Evolutionary conservation across 1,284 basidiomycete species (phyloP), one percentile per base, ranked within the genome.

Genomic region (Ganoderma multipileum): DNA sequence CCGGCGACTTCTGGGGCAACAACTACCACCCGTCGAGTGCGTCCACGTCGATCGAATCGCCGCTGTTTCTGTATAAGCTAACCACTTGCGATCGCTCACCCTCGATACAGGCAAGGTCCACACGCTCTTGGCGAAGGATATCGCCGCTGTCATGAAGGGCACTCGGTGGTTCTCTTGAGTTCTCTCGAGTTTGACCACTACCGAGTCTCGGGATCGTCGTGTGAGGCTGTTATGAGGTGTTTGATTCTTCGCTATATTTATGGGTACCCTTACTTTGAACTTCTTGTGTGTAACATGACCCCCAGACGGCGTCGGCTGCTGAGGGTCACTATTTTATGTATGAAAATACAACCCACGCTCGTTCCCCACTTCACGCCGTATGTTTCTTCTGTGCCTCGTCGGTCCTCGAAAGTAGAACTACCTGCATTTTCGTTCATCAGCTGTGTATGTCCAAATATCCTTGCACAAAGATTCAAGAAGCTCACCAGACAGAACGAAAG

Each of bases 1-100:
- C 82, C 9, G 82, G 81, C 23, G 80, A 84, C 68, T 89, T 89
- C 82, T 89, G 87, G 88, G 85, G 84, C 1, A 72, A 72, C 67
- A 70, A 72, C 65, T 70, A 67, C 61, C 71, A 72, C 23, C 68
- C 67, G 36, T 69, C 65, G 9, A 72, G 68, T 62, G 28, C 50
- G 50, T 61, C 23, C 9, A n/a, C 47, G 16, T 33, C 16, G 63
- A 38, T 11, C 18, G 30, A 30, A 39, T 33, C 9, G 9, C 60
- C 12, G 61, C 2, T 36, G 28, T 52, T 52, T 52, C 47, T 26
- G 47, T 23, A n/a, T 52, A 14, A 52, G 23, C 47, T 52, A 3
- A 52, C 3, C 23, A 6, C 36, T 64, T 30, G 44, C n/a, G 33
- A 5, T 23, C 42, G 14, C 39, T 38, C 52, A 33, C 33, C 33